Base-by-base conservation (phyloP, 1,284 basidiomycete genomes). In the Moniliella sp. region DNA sequence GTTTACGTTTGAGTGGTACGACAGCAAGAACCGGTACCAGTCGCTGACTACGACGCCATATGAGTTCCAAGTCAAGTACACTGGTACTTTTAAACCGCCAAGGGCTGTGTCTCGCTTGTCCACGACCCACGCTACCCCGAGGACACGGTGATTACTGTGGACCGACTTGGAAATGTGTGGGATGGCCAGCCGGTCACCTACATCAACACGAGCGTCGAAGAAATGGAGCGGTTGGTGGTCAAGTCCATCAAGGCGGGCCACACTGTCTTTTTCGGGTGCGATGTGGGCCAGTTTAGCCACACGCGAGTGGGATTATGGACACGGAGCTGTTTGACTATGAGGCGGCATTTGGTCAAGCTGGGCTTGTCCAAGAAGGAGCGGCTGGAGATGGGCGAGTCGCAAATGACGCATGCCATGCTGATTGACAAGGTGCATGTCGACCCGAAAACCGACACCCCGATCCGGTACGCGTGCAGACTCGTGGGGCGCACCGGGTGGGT, bases 251-350 rank as follows among this genome's bases (percentile, higher is more conserved):
- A 83, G 62, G 78, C 78, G 15, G 81, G 82, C 30, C 73, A 76
- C 26, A 78, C 88, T 1, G 77, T 91, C 29, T 93, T 88, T 70
- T 88, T 88, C 55, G 86, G 86, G 1, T 91, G 81, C 58, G 83
- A 67, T 35, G 65, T 82, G 19, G 76, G 76, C 28, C 70, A 83
- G 50, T 80, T 73, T 54, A 76, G 75, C 1, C 72, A 81, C 45
- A 65, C 66, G 28, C 63, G 23, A 8, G 29, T 35, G 30, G 61
- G 13, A 74, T 91, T 46, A 80, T 88, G 81, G 82, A 88, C 60
- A 72, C 74, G 5, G 69, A 68, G 7, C 66, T 91, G 15, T 82
- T 75, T 57, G 76, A 81, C 51, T 48, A 44, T 35, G 35, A 43
- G 13, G 73, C 75, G 4, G 46, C 72, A 0, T 75, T 74, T 58